phyloP scores from a whole-genome alignment of 805 yeast species.

The Kodamaea kakaduensis region DNA sequence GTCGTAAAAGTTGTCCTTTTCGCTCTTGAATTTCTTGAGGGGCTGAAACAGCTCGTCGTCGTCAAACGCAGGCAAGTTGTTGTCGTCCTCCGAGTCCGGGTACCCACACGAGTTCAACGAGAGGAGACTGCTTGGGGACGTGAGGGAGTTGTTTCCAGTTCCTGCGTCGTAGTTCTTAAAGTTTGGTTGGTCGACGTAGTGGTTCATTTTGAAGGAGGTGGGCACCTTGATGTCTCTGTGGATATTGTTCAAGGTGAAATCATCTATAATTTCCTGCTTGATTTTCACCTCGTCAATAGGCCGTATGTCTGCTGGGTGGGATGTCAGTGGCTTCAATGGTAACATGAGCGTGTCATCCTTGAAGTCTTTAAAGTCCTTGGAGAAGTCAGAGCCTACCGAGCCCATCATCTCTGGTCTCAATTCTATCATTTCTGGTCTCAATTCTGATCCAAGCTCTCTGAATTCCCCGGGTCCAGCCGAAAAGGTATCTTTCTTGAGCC shows the following conservation, averaged over 20 bases:
- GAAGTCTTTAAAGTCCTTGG: no score
- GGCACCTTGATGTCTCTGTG: slow-evolving; percentile 20
- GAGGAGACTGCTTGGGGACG: slow-evolving; percentile 35
- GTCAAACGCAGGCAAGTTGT: slow-evolving; percentile 1
- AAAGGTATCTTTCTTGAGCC: no score
- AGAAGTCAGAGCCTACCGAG: slow-evolving; percentile 23
- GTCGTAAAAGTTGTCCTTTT: slow-evolving; percentile 15
- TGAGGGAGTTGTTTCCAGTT: slow-evolving; percentile 17
- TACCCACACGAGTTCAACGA: slow-evolving; percentile 28
- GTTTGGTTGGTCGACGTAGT: background rate
- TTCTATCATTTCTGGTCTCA: background rate
- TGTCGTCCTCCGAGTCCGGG: slow-evolving; percentile 15
- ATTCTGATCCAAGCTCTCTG: no score
- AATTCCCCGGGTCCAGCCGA: no score
- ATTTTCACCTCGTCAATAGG: slow-evolving; percentile 20
- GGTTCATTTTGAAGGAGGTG: slow-evolving; percentile 6
- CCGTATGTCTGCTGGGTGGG: slow-evolving; percentile 7
- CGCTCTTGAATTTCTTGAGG: slow-evolving; percentile 17
- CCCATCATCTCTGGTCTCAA: slow-evolving; percentile 10
- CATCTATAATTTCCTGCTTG: slow-evolving; percentile 40
- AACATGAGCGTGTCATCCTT: slow-evolving; percentile 10
- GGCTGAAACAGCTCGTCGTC: slow-evolving; percentile 10
- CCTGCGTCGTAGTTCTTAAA: slow-evolving; percentile 1
- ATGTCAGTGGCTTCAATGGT: slow-evolving; percentile 12
- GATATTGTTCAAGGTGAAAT: slow-evolving; percentile 35